phyloP scores from a whole-genome alignment of 768 basidiomycete species.

The Floccularia luteovirens region DNA sequence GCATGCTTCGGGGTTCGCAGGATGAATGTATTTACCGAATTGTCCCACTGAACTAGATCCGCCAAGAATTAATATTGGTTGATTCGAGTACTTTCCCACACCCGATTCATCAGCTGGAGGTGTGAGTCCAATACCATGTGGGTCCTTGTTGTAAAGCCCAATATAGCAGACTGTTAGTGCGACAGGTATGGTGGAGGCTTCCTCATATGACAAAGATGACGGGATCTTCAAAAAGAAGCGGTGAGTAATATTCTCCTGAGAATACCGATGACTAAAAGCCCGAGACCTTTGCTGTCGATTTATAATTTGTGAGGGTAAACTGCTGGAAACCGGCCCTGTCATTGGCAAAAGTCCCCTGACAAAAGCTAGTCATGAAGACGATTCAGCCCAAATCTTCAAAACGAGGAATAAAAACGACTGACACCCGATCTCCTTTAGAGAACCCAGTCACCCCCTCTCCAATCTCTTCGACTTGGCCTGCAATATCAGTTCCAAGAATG shows the following conservation, averaged over 20 bases:
- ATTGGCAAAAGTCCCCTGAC: slow-evolving; percentile 25
- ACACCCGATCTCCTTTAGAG: slow-evolving; percentile 46
- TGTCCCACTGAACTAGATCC: slow-evolving; percentile 44
- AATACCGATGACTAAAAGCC: not conserved
- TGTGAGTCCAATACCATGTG: slow-evolving; percentile 31
- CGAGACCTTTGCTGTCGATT: slow-evolving; percentile 26
- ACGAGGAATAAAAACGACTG: slow-evolving; percentile 9
- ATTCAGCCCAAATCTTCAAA: not conserved
- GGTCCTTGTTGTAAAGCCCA: slow-evolving; percentile 34
- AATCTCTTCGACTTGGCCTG: slow-evolving; percentile 41
- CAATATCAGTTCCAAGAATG: slow-evolving; percentile 36
- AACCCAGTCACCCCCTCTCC: slow-evolving; percentile 41
- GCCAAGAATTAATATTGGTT: slow-evolving; percentile 39
- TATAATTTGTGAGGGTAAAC: slow-evolving; percentile 26
- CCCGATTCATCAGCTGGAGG: slow-evolving; percentile 24
- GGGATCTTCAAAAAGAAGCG: slow-evolving; percentile 31
- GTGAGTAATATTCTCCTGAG: no score
- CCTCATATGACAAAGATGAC: slow-evolving; percentile 34
- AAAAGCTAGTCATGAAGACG: slow-evolving; percentile 22
- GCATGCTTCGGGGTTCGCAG: not conserved
- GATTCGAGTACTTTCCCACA: slow-evolving; percentile 33
- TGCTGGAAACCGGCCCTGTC: slow-evolving; percentile 31
- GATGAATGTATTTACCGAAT: slow-evolving; percentile 25
- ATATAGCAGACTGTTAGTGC: slow-evolving; percentile 40
- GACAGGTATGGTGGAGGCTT: slow-evolving; percentile 40